Base-by-base conservation (phyloP, 2,329 filamentous ascomycete species). In the Penicillium brevicompactum region DNA sequence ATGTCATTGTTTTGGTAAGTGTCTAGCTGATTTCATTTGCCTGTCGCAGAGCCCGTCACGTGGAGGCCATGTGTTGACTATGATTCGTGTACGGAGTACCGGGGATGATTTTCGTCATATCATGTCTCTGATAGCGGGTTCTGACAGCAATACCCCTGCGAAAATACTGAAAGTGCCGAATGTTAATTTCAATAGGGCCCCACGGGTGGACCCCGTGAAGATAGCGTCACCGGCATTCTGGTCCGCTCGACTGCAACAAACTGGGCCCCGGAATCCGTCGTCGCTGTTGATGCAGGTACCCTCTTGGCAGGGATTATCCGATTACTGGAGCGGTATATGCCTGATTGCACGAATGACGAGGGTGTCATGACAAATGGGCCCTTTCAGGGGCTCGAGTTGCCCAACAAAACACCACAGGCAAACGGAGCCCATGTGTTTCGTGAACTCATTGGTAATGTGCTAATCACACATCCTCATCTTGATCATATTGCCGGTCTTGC, bases 391-490 rank as follows among this genome's bases (percentile, higher is more conserved):
- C 78, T 97, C 16, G 80, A 86, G 51, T 77, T 97, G 31, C 87
- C 88, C 0, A 79, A 86, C 63, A 75, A 81, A 41, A 87, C 84
- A 0, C 79, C 90, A 0, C 79, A 84, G 44, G 88, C 90, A 46
- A 97, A 97, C 71, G 92, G 92, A 2, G 83, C 89, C 3, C 83
- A 95, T 70, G 81, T 99, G 46, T 87, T 92, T 41, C 84, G 88
- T 51, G 84, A 88, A 53, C 84, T 97, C 46, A 84, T 99, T 54
- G 91, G 93, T 44, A 89, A 91, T 0, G 94, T 93, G 68, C 84
- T 97, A 58, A 91, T 99, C 67, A 99, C 93, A 0, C 94, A 99
- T 73, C 91, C 94, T n/a, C 94, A 99, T 75, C 82, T 99, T 1
- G 94, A 99, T 68, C 94, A 99, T 73, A 87, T 97, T 21, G 87